These are phyloP conservation scores for Geotrichum cucujoidarum DNA, from an alignment of 1,139 yeast species.

Conservation along the genomic window DNA sequence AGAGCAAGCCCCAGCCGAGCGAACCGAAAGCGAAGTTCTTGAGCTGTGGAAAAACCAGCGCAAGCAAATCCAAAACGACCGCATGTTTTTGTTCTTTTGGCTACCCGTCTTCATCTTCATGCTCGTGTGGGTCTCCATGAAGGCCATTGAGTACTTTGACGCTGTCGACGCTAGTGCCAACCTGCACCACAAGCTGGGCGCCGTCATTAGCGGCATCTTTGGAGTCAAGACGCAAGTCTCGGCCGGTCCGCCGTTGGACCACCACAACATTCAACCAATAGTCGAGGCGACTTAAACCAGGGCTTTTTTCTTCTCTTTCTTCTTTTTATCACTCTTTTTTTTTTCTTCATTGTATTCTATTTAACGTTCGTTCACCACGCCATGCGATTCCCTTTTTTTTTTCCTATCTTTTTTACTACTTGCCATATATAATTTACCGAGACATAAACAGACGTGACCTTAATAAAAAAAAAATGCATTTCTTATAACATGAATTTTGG, in stretches of 20 bases:
- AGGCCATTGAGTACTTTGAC: constrained; percentile 8
- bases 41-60: constrained; percentile 30
- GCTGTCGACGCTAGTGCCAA: constrained; percentile 12
- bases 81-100: constrained; percentile 80
- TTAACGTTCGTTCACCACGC: too few relatives aligned
- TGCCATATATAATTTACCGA: not conserved
- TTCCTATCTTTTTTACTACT: not conserved
- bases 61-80: constrained; percentile 70
- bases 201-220: constrained; percentile 1
- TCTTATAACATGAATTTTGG: not conserved
- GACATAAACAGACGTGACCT: too few relatives aligned
- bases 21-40: constrained; percentile 28
- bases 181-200: constrained; percentile 19
- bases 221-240: constrained; percentile 10
- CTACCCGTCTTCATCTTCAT: constrained; percentile 33
- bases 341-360: too few relatives aligned
- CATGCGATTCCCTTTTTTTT: too few relatives aligned
- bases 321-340: not conserved
- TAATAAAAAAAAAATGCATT: not conserved
- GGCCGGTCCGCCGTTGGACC: too few relatives aligned
- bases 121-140: constrained; percentile 28
- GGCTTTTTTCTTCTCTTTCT: not conserved
- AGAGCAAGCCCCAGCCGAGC: constrained; percentile 16
- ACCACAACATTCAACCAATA: too few relatives aligned
- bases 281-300: not conserved